These are phyloP conservation scores for Pythium aristosporum DNA, from an alignment of 352 stramenopile species.

Conservation along the genomic window DNA sequence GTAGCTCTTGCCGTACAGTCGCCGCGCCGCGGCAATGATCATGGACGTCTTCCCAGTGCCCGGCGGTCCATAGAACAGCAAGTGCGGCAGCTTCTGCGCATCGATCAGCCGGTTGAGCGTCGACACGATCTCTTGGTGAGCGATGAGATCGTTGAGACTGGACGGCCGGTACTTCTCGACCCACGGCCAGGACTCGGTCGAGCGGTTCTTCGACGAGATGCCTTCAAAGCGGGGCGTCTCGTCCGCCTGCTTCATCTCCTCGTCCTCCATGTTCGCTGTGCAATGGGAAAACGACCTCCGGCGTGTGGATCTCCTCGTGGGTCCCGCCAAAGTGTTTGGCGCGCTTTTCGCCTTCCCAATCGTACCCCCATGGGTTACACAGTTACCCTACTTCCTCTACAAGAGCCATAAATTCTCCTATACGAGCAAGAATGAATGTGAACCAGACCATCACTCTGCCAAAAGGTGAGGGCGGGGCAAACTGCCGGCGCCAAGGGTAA, in stretches of 20 bases:
- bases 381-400: background rate
- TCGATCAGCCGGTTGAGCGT: slow-evolving; percentile 97
- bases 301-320: background rate
- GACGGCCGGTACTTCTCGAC: slow-evolving; percentile 98
- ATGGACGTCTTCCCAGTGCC: slow-evolving; percentile 98
- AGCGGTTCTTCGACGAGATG: slow-evolving; percentile 79
- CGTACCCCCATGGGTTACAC: background rate
- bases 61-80: slow-evolving; percentile 97
- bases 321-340: slow-evolving; percentile 2
- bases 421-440: background rate
- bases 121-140: slow-evolving; percentile 96
- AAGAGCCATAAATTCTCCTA: background rate
- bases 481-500: slow-evolving; percentile 1
- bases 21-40: slow-evolving; percentile 94
- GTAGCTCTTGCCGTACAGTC: slow-evolving; percentile 95
- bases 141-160: slow-evolving; percentile 94
- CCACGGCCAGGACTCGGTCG: slow-evolving; percentile 92
- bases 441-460: slow-evolving; percentile 19
- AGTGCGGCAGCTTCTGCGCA: slow-evolving; percentile 94
- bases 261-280: slow-evolving; percentile 40
- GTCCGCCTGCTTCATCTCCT: slow-evolving; percentile 65
- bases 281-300: background rate
- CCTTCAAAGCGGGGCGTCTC: slow-evolving; percentile 69
- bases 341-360: background rate
- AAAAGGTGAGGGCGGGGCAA: background rate